These are phyloP conservation scores for Pseudocercospora vitis DNA, from an alignment of 2,329 filamentous ascomycete genomes.

Conservation along the genomic window DNA sequence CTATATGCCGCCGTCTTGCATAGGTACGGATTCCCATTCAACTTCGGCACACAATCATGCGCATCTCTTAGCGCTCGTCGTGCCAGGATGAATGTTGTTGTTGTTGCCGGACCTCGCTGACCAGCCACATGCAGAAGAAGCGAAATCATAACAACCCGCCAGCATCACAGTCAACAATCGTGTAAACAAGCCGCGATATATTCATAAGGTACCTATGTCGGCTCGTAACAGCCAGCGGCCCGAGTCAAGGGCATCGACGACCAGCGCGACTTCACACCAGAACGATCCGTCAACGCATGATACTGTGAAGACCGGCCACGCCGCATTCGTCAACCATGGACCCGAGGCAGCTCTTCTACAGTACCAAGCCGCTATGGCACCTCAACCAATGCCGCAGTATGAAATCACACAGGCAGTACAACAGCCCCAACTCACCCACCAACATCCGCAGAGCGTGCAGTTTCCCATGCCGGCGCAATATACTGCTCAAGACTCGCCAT, in stretches of 20 bases:
- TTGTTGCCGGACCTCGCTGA: constrained; percentile 7
- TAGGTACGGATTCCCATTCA: constrained; percentile 6
- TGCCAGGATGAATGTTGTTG: not conserved
- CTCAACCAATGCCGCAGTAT: constrained; percentile 28
- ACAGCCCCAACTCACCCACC: constrained; percentile 20
- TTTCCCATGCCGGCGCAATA: constrained; percentile 30
- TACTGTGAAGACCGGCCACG: constrained; percentile 22
- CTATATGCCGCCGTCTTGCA: constrained; percentile 7
- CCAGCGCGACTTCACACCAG: constrained; percentile 36
- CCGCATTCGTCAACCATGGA: constrained; percentile 23
- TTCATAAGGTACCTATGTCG: constrained; percentile 29
- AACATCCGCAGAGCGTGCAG: constrained; percentile 25
- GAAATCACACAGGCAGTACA: constrained; percentile 17
- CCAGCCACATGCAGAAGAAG: constrained; percentile 9
- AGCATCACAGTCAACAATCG: constrained; percentile 11
- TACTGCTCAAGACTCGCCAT: constrained; percentile 30
- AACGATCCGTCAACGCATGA: constrained; percentile 31
- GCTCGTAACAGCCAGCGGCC: constrained; percentile 34
- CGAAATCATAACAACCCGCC: constrained; percentile 6
- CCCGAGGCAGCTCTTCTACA: constrained; percentile 37
- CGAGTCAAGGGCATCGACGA: constrained; percentile 38
- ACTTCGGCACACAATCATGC: not conserved
- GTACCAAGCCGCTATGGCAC: constrained; percentile 32
- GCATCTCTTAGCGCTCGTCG: not conserved
- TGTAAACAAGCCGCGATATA: constrained; percentile 22